Base-by-base conservation (phyloP, 2,329 filamentous ascomycete genomes). In the Alternaria hordeiaustralica region DNA sequence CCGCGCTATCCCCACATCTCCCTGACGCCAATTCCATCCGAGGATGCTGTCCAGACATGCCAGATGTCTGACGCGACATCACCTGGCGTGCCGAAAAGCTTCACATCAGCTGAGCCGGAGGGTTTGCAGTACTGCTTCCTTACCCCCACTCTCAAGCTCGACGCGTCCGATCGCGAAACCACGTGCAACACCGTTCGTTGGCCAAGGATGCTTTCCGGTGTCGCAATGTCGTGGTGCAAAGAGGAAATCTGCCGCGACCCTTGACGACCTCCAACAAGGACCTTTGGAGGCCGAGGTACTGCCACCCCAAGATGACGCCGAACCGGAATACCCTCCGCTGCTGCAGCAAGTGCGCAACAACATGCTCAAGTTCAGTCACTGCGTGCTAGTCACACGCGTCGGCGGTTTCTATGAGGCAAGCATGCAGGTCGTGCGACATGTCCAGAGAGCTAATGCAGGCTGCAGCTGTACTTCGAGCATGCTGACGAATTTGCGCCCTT, bases 291-390 rank as follows among this genome's bases (percentile, higher is more conserved):
- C 81, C 26, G 73, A 79, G 21, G 77, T 84, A 7, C 73, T 83
- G 59, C 71, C 71, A 15, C 77, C 82, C 33, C 77, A 79, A 54
- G 77, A 82, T 46, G 81, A 85, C 58, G 81, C 85, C 57, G 79
- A 81, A 30, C 86, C 86, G 20, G 84, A 84, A 63, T 97, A 97
- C 79, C 94, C 96, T 15, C 92, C 93, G n/a, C 92, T 98, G 51
- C 84, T 98, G 61, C 88, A 93, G 75, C 94, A 97, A 78, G 95
- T 93, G 26, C 88, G 89, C 60, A 92, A 90, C 70, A 96, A 97
- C 81, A 97, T 98, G 90, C 87, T 89, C 70, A 94, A 91, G 74
- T 97, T 97, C 81, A 88, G 90, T 73, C 93, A 96, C 73, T 98
- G 95, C 80, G 92, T 99, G 43, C 80, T 99, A 8, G 83, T 99